Evolutionary conservation across 2,329 filamentous ascomycete genomes (phyloP).

Genomic region (Sporothrix globosa): DNA sequence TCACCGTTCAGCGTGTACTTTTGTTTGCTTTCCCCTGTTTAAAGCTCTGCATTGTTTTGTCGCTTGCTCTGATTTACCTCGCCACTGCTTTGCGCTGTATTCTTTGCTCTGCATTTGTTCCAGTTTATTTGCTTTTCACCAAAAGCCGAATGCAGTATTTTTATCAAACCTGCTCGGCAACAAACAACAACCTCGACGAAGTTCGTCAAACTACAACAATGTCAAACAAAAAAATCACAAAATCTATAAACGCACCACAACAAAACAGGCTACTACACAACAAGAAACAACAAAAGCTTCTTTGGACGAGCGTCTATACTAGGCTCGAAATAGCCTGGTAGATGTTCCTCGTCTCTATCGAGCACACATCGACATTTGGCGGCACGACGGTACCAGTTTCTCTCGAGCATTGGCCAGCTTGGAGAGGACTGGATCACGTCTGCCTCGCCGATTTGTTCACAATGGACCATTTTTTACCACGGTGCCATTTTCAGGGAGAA

Average conservation of each 20-base stretch:
- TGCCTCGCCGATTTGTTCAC: background rate
- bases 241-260: background rate
- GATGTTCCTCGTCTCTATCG: background rate
- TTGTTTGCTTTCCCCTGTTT: background rate
- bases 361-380: background rate
- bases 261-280: slow-evolving; percentile 6
- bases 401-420: background rate
- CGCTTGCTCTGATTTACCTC: background rate
- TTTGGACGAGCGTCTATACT: background rate
- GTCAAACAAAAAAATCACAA: slow-evolving; percentile 13
- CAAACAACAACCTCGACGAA: background rate
- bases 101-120: background rate
- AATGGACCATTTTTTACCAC: background rate
- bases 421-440: background rate
- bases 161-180: slow-evolving; percentile 14
- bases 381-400: background rate
- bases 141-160: background rate
- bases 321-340: slow-evolving; percentile 19
- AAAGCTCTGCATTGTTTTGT: background rate
- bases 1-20: slow-evolving; percentile 27
- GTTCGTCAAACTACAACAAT: too few species aligned
- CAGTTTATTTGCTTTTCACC: background rate
- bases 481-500: background rate
- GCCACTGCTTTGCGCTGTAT: background rate
- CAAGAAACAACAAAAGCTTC: background rate